Evolutionary conservation across 495 filamentous ascomycete species (phyloP).

Genomic region (Tuber microsphaerosporum): DNA sequence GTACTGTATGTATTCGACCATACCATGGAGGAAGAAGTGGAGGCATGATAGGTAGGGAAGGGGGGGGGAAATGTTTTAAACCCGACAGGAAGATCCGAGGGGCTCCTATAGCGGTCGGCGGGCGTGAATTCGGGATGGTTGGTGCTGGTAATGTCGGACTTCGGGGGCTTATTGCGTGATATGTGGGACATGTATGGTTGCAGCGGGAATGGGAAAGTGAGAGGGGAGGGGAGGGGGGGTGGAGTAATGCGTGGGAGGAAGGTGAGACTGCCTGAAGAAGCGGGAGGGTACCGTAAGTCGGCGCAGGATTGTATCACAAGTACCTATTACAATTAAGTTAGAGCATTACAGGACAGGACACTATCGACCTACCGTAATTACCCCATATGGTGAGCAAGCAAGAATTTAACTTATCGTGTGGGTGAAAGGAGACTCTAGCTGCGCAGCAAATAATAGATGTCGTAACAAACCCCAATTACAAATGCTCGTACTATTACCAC

Average conservation of each 20-base stretch:
- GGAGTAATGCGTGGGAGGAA: neutral
- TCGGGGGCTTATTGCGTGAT: neutral
- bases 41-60: neutral
- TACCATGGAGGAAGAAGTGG: neutral
- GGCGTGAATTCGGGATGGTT: neutral
- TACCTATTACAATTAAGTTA: neutral
- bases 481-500: no score
- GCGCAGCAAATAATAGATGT: no score
- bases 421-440: no score
- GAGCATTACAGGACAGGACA: neutral
- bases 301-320: neutral
- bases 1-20: neutral
- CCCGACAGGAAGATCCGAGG: constrained; percentile 3
- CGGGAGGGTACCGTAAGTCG: neutral
- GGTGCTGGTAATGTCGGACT: neutral
- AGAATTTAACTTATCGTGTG: no score
- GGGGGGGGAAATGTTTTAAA: neutral
- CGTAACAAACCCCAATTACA: no score
- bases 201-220: neutral
- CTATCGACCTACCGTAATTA: neutral
- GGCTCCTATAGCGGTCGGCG: neutral
- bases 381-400: no score
- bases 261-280: neutral
- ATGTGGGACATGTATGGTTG: neutral
- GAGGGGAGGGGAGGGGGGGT: neutral